Evolutionary conservation across 2,329 filamentous ascomycete genomes (phyloP), one percentile per base, ranked within the genome.

Genomic region (Fusarium torreyae): DNA sequence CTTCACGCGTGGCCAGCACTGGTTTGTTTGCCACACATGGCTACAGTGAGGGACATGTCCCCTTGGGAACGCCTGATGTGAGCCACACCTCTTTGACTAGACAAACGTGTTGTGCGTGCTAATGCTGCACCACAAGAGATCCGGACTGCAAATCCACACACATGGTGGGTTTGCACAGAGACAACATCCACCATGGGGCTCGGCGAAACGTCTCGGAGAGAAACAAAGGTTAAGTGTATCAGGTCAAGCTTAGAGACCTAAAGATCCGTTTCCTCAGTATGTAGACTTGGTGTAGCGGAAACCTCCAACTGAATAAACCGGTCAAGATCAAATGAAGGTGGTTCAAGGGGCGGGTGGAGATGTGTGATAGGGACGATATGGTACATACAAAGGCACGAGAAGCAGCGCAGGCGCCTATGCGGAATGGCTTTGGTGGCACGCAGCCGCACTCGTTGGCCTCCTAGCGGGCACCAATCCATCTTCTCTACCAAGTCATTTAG

Each of bases 281-380:
- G 24, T 42, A n/a, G 31, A 36, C 43, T 28, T 20, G 26, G 42
- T 15, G 33, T 17, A 45, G 51, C 26, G 24, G 44, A 57, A 42
- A 36, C 28, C 15, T 52, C 50, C 24, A 38, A 40, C 40, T 28
- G 68, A 18, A 54, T 43, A 48, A 44, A 49, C 26, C 42, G 44
- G 28, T 40, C 31, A 43, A 50, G 40, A 48, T 56, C 50, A 66
- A 54, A 65, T 70, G 44, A 70, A 60, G 28, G 53, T 58, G 46
- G 45, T 54, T 66, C 52, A 53, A 71, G 68, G 63, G 68, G 68
- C 22, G 46, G 34, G 68, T 57, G 63, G 68, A 42, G 64, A 55
- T 55, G 68, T 55, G 68, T 69, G 68, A 70, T 61, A 33, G 34
- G 28, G 39, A 34, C 18, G 40, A 44, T 50, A 36, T 40, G 39